phyloP scores from a whole-genome alignment of 73 alveolate genomes.

The Paramecium primaurelia region DNA sequence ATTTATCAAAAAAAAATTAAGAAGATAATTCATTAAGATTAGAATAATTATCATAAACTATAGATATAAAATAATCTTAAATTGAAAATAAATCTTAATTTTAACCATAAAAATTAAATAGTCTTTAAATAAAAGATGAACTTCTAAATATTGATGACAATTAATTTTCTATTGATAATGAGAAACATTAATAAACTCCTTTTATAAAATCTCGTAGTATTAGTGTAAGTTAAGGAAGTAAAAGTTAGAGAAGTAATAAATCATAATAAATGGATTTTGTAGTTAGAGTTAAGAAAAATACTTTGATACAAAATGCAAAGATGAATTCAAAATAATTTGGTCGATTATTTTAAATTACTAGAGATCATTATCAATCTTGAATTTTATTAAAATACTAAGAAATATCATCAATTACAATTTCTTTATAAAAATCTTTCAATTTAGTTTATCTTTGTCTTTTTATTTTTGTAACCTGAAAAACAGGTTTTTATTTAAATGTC shows the following conservation, averaged over 20 bases:
- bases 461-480: background rate
- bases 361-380: background rate
- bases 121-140: background rate
- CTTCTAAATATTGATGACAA: background rate
- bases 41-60: background rate
- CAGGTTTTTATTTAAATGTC: background rate
- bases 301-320: background rate
- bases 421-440: background rate
- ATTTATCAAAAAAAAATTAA: background rate
- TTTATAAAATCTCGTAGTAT: background rate
- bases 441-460: background rate
- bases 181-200: background rate
- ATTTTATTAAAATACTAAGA: background rate
- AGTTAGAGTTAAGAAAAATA: background rate
- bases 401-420: background rate
- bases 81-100: background rate
- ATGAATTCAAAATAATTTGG: background rate
- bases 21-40: background rate
- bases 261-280: background rate
- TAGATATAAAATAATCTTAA: background rate
- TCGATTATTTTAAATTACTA: background rate
- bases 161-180: background rate
- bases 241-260: background rate
- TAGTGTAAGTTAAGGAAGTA: background rate
- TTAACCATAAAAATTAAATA: background rate